phyloP scores from a whole-genome alignment of 2,329 filamentous ascomycete genomes.

The Claviceps pazoutovae region DNA sequence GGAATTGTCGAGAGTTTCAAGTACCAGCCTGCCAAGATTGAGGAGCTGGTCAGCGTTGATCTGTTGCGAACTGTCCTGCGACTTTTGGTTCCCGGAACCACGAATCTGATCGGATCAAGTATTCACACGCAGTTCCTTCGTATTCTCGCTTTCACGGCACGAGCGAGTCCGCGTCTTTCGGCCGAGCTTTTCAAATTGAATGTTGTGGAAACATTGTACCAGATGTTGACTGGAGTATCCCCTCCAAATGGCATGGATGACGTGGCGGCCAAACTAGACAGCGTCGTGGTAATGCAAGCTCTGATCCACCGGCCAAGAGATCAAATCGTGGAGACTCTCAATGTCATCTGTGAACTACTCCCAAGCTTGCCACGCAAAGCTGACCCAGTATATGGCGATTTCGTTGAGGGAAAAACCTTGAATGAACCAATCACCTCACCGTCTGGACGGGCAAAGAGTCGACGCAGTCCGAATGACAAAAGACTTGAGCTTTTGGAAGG shows the following conservation, averaged over 20 bases:
- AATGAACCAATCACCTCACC: slow-evolving; percentile 28
- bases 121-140: slow-evolving; percentile 95
- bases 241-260: slow-evolving; percentile 68
- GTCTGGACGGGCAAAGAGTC: slow-evolving; percentile 15
- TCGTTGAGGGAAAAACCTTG: slow-evolving; percentile 26
- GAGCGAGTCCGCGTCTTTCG: slow-evolving; percentile 74
- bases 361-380: slow-evolving; percentile 53
- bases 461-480: slow-evolving; percentile 55
- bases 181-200: slow-evolving; percentile 91
- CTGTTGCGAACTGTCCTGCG: slow-evolving; percentile 74
- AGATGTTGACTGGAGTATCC: slow-evolving; percentile 91
- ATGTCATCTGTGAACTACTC: slow-evolving; percentile 90
- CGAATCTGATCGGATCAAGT: slow-evolving; percentile 83
- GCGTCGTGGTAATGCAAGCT: slow-evolving; percentile 96
- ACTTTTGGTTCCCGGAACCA: slow-evolving; percentile 81
- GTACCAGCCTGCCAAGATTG: slow-evolving; percentile 71
- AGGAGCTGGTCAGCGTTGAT: slow-evolving; percentile 81
- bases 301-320: slow-evolving; percentile 90
- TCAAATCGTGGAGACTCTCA: slow-evolving; percentile 92
- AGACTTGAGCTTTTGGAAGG: slow-evolving; percentile 65
- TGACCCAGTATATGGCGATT: slow-evolving; percentile 28
- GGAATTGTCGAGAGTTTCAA: slow-evolving; percentile 96
- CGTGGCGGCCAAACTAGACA: slow-evolving; percentile 77
- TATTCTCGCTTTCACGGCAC: slow-evolving; percentile 78
- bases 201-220: slow-evolving; percentile 92